A percentile compares a stretch with the other conserved stretches of the same genome.
phyloP scores from a whole-genome alignment of 2,329 filamentous ascomycete genomes.

The Talaromyces sp. region DNA sequence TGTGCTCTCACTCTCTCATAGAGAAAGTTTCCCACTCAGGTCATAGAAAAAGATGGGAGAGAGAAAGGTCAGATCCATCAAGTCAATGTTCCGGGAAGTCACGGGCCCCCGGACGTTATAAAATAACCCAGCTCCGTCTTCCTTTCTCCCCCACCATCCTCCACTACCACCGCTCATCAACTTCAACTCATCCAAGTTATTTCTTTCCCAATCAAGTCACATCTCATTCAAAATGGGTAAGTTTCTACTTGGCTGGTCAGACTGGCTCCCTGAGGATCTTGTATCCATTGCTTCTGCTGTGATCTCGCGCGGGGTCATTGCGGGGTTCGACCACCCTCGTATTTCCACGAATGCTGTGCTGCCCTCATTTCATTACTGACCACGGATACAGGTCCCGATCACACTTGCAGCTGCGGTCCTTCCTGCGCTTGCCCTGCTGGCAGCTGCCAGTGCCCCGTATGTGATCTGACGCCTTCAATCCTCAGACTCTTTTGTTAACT shows the following conservation, averaged over 20 bases:
- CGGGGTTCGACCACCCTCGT: constrained; percentile 15
- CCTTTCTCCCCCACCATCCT: constrained; percentile 4
- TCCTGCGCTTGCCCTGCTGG: constrained; percentile 47
- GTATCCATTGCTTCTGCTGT: background rate
- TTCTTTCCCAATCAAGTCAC: constrained; percentile 6
- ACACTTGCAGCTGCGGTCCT: constrained; percentile 45
- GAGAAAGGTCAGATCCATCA: background rate
- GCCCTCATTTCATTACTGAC: constrained; percentile 13
- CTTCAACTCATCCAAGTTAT: background rate
- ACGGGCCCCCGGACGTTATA: constrained; percentile 16
- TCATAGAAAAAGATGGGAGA: background rate
- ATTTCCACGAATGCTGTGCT: background rate
- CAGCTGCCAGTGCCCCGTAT: constrained; percentile 44
- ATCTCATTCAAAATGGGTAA: constrained; percentile 29
- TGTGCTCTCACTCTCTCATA: constrained; percentile 20
- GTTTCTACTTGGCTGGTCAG: constrained; percentile 4
- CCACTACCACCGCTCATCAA: background rate
- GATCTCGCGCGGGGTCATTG: constrained; percentile 20
- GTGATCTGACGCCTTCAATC: constrained; percentile 14
- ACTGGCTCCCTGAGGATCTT: background rate
- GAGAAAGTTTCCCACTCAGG: background rate
- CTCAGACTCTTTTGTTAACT: constrained; percentile 10
- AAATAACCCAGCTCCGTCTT: background rate
- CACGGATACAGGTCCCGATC: constrained; percentile 31
- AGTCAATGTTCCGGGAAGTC: constrained; percentile 18